Conservation (phyloP, 192 early-diverging fungal species). For the Spizellomyces sp. region DNA sequence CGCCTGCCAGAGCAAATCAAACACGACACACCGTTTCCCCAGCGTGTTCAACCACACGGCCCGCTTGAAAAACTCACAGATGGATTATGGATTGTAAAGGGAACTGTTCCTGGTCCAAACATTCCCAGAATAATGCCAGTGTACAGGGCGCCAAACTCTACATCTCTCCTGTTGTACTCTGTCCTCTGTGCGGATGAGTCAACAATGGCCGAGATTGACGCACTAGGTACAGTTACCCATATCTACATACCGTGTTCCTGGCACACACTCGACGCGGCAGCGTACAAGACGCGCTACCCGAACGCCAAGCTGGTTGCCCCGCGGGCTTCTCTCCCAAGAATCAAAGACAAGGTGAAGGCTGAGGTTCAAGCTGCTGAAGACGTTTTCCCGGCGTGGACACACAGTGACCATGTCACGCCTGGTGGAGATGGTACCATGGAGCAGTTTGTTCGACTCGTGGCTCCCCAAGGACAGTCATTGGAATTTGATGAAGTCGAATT, state of each 20-base stretch:
- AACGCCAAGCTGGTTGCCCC: slow-evolving; percentile 22
- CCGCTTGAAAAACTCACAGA: slow-evolving; percentile 6
- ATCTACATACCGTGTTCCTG: slow-evolving; percentile 20
- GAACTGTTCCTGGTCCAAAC: background rate
- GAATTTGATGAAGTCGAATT: slow-evolving; percentile 12
- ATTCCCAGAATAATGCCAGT: slow-evolving; percentile 13
- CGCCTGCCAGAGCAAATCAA: background rate
- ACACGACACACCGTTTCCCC: background rate
- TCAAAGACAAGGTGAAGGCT: background rate
- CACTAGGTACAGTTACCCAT: slow-evolving; percentile 13
- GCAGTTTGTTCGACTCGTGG: background rate
- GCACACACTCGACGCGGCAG: slow-evolving; percentile 25
- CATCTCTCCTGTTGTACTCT: background rate
- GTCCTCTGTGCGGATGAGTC: slow-evolving; percentile 3
- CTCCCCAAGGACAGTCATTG: background rate
- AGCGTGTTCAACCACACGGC: slow-evolving; percentile 21
- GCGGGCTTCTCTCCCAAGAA: background rate
- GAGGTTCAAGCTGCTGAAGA: slow-evolving; percentile 9
- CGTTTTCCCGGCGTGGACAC: slow-evolving; percentile 1
- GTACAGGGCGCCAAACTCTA: slow-evolving; percentile 8
- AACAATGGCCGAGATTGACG: slow-evolving; percentile 10
- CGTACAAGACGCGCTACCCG: slow-evolving; percentile 18
- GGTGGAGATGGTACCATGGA: background rate
- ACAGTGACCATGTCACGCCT: background rate
- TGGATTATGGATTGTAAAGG: slow-evolving; percentile 13